Evolutionary conservation across 805 yeast species (phyloP).

Genomic region (Priceomyces carsonii): DNA sequence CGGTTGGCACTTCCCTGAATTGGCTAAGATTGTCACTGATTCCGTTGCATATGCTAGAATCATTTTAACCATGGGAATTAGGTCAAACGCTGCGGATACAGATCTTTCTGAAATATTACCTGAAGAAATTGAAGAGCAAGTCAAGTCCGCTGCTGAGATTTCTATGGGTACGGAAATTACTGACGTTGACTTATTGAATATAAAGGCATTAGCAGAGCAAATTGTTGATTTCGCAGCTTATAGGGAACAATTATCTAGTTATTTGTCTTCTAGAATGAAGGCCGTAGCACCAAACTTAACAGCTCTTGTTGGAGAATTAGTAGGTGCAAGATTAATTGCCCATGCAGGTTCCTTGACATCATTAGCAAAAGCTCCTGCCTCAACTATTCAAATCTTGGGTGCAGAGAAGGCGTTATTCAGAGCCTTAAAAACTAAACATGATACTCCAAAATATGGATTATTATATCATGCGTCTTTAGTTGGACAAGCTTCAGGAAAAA

Average conservation of each 20-base stretch:
- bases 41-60: conserved; percentile 96
- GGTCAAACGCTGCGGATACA: conserved; percentile 87
- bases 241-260: conserved; percentile 93
- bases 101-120: conserved; percentile 63
- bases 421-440: conserved; percentile 97
- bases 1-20: conserved; percentile 99
- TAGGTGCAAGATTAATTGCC: conserved; percentile 97
- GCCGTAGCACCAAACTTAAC: conserved; percentile 98
- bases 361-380: conserved; percentile 97
- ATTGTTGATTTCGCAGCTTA: conserved; percentile 94
- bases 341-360: conserved; percentile 95
- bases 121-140: conserved; percentile 52
- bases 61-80: conserved; percentile 88
- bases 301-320: conserved; percentile 93
- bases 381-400: conserved; percentile 96
- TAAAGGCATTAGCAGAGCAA: conserved; percentile 89
- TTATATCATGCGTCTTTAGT: conserved; percentile 95
- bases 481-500: conserved; percentile 97
- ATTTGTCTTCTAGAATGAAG: conserved; percentile 92
- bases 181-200: conserved; percentile 82
- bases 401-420: conserved; percentile 99
- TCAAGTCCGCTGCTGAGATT: conserved; percentile 95
- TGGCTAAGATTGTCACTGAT: conserved; percentile 95
- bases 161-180: conserved; percentile 99
- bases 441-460: conserved; percentile 97